Base-by-base conservation (phyloP, 1,284 basidiomycete species). In the Trametes versicolor region DNA sequence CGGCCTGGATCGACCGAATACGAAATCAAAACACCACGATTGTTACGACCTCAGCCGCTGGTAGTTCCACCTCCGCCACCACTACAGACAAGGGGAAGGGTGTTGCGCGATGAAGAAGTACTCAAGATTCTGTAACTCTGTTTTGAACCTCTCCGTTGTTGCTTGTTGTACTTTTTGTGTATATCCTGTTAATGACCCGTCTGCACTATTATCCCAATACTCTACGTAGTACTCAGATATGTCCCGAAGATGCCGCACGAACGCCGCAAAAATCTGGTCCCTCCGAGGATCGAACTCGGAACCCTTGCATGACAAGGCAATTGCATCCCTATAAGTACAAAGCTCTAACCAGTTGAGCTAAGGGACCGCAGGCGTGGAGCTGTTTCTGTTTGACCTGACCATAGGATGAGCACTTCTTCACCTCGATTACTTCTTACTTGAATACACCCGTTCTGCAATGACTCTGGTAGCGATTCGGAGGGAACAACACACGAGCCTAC, bases 251-350 rank as follows among this genome's bases (percentile, higher is more conserved):
- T n/a, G n/a, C n/a, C n/a, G n/a, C n/a, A n/a, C n/a, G n/a, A n/a
- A n/a, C n/a, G n/a, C n/a, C n/a, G n/a, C n/a, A 76, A 78, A 74
- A 72, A 63, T 34, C 12, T 81, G 80, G 79, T 80, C 79, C 79
- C 79, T 78, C 80, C 80, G 80, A 81, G 80, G 78, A 79, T 81
- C 78, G 80, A 81, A 81, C 80, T 81, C 80, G 80, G 79, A 79
- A 81, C 80, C 79, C 77, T 80, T 80, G 80, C 80, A 81, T 81
- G 60, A 65, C 65, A 67, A 66, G 65, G 71, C 71, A 66, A 66
- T 71, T 72, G 67, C 75, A 79, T 74, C 80, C 80, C 73, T 79
- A 81, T 81, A 81, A 81, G 80, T 81, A 81, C 80, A 80, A 81
- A 78, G 80, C 80, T 80, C 80, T 81, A 79, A 69, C 80, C 80